These are phyloP conservation scores for Penicillium angulare DNA, from an alignment of 495 filamentous ascomycete species.

Conservation along the genomic window DNA sequence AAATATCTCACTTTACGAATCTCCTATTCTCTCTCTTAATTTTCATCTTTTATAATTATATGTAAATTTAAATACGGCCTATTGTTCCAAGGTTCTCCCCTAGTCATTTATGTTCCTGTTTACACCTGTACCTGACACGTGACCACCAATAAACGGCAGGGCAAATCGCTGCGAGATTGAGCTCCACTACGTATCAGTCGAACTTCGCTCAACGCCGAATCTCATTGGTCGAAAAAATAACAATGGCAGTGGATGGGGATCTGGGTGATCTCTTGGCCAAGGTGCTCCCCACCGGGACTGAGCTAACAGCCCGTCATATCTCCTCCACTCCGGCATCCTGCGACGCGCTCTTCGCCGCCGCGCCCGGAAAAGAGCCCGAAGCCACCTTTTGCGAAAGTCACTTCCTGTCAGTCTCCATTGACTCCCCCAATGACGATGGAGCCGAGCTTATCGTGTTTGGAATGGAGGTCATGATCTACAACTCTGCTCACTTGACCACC, in stretches of 20 bases:
- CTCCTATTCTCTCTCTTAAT: too few species aligned
- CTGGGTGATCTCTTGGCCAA: slow-evolving; percentile 58
- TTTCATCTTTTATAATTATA: too few species aligned
- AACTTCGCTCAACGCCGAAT: slow-evolving; percentile 15
- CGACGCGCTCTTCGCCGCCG: slow-evolving; percentile 73
- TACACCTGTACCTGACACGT: slow-evolving; percentile 12
- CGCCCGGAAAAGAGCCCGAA: slow-evolving; percentile 65
- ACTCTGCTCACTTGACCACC: slow-evolving; percentile 74
- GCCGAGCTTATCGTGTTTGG: slow-evolving; percentile 61
- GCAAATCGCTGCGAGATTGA: slow-evolving; percentile 9
- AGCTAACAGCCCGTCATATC: slow-evolving; percentile 78
- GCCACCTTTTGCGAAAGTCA: slow-evolving; percentile 85
- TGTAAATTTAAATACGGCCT: too few species aligned
- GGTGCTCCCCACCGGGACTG: slow-evolving; percentile 65
- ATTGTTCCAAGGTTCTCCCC: too few species aligned
- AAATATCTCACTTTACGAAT: too few species aligned
- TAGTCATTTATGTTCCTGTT: neutral
- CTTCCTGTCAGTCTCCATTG: slow-evolving; percentile 73
- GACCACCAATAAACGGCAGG: slow-evolving; percentile 17
- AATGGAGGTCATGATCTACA: slow-evolving; percentile 63
- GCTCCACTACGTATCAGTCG: slow-evolving; percentile 18
- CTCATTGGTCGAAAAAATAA: slow-evolving; percentile 22
- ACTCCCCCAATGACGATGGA: slow-evolving; percentile 28
- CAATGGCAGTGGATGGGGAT: slow-evolving; percentile 33
- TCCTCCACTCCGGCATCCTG: slow-evolving; percentile 78